These are phyloP conservation scores for Penicillium alfredii DNA, from an alignment of 495 filamentous ascomycete species.

Conservation along the genomic window DNA sequence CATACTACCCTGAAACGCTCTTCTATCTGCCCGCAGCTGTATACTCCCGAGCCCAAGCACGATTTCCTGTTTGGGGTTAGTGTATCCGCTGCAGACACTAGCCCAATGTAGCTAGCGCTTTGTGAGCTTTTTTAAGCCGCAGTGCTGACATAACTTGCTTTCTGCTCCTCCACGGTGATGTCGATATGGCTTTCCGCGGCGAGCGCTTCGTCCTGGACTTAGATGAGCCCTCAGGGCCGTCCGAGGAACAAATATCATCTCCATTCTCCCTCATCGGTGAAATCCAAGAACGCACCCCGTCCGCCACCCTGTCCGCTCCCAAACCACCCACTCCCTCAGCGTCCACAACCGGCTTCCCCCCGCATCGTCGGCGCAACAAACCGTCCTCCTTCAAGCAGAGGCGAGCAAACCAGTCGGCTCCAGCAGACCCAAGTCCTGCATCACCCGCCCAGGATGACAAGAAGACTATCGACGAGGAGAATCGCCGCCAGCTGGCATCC, in stretches of 20 bases:
- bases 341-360: constrained; percentile 73
- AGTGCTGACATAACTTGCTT: constrained; percentile 29
- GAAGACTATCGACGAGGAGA: constrained; percentile 71
- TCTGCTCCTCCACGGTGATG: constrained; percentile 6
- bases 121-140: constrained; percentile 40
- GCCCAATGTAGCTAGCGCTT: constrained; percentile 15
- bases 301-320: constrained; percentile 53
- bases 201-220: constrained; percentile 55
- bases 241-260: constrained; percentile 18
- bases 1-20: too few relatives aligned
- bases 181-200: constrained; percentile 52
- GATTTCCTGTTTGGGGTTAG: constrained; percentile 18
- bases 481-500: constrained; percentile 60
- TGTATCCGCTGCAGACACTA: constrained; percentile 5
- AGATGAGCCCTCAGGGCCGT: constrained; percentile 31
- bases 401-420: constrained; percentile 27
- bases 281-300: constrained; percentile 64
- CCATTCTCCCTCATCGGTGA: constrained; percentile 59
- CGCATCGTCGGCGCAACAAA: constrained; percentile 69
- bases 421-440: background rate
- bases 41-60: constrained; percentile 18
- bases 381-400: constrained; percentile 74
- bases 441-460: constrained; percentile 45
- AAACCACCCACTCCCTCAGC: constrained; percentile 38
- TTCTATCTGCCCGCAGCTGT: too few relatives aligned